Conservation (phyloP, 805 yeast genomes). For the Saccharomycopsis amapae region DNA sequence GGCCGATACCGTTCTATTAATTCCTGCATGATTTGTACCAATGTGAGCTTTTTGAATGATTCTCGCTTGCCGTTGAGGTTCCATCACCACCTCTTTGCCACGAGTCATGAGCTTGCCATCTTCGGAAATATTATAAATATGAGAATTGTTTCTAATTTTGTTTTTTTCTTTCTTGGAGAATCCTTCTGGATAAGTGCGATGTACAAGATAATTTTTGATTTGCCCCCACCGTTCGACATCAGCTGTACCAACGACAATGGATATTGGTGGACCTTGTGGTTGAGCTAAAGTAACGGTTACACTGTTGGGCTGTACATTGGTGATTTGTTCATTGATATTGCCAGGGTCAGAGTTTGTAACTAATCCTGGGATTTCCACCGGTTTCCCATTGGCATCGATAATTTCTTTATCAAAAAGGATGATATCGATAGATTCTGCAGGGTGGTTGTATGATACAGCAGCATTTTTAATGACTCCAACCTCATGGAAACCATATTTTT, state of each 20-base stretch:
- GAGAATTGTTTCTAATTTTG: slow-evolving; percentile 71
- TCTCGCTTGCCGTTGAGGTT: slow-evolving; percentile 64
- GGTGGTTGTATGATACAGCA: slow-evolving; percentile 79
- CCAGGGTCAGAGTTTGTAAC: not conserved
- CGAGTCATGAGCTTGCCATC: slow-evolving; percentile 39
- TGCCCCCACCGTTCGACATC: slow-evolving; percentile 52
- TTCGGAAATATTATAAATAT: slow-evolving; percentile 45
- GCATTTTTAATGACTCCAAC: slow-evolving; percentile 82
- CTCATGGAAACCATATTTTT: slow-evolving; percentile 64
- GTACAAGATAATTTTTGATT: slow-evolving; percentile 67
- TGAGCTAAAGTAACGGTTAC: slow-evolving; percentile 9
- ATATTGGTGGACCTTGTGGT: slow-evolving; percentile 2
- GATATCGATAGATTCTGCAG: not conserved
- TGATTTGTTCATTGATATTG: not conserved
- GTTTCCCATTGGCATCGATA: slow-evolving; percentile 16
- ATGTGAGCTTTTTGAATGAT: slow-evolving; percentile 68
- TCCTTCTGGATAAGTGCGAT: slow-evolving; percentile 81
- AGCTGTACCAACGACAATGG: slow-evolving; percentile 3
- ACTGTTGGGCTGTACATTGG: too few species aligned
- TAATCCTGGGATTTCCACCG: too few species aligned
- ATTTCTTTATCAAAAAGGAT: not conserved
- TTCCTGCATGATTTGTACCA: slow-evolving; percentile 66
- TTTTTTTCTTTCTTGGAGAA: slow-evolving; percentile 81
- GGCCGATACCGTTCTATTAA: slow-evolving; percentile 74
- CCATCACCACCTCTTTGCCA: slow-evolving; percentile 78